Conservation (phyloP, 106 monocot genomes). For the Dendrobium nobile region DNA sequence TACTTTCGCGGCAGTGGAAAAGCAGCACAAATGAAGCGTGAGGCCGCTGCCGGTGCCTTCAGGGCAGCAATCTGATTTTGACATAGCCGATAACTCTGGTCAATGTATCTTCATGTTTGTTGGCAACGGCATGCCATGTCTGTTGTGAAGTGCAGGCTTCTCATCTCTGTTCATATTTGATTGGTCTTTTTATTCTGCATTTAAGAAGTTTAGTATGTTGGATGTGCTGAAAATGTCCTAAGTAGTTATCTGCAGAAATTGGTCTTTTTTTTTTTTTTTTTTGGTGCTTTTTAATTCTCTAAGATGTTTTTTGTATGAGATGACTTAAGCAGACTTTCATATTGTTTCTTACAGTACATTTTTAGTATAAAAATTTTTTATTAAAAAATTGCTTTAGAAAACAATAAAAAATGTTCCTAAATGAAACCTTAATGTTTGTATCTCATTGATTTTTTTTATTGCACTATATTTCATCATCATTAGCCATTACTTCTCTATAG, state of each 20-base stretch:
- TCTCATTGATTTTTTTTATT: neutral
- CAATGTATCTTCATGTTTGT: neutral
- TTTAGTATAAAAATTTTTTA: too few species aligned
- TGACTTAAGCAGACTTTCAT: neutral
- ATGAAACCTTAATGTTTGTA: neutral
- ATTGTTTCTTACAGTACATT: too few species aligned
- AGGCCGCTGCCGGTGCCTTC: conserved; percentile 78
- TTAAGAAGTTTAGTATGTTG: neutral
- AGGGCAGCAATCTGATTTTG: conserved; percentile 59
- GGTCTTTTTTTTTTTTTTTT: neutral
- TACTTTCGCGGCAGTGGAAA: conserved; percentile 85
- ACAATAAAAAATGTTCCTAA: too few species aligned
- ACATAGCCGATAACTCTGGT: too few species aligned
- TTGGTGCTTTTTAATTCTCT: neutral
- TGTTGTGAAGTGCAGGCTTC: neutral
- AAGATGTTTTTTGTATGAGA: neutral
- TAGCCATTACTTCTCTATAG: too few species aligned
- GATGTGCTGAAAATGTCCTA: neutral
- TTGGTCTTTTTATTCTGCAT: neutral
- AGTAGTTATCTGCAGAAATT: neutral
- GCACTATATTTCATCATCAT: too few species aligned
- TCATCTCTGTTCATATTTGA: conserved; percentile 5
- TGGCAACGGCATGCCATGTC: neutral
- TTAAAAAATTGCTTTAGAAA: too few species aligned
- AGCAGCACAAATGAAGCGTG: conserved; percentile 80